These are phyloP conservation scores for Colletotrichum liaoningense DNA, from an alignment of 2,329 filamentous ascomycete genomes.

Conservation along the genomic window DNA sequence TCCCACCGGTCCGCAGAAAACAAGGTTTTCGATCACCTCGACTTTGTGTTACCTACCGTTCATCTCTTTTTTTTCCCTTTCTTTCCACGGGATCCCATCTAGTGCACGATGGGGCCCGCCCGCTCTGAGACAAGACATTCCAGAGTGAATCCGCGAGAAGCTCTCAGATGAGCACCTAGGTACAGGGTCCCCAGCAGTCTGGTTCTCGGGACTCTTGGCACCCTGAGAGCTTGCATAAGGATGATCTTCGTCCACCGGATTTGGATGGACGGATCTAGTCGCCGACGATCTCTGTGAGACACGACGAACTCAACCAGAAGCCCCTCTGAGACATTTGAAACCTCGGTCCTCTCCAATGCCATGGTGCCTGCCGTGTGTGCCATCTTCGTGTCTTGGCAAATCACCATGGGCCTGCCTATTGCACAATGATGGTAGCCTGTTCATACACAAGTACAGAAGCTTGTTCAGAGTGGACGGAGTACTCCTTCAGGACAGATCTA, in stretches of 20 bases:
- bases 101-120: too few species aligned
- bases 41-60: too few species aligned
- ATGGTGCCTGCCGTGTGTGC: background rate
- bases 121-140: background rate
- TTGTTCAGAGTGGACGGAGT: background rate
- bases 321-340: background rate
- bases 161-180: background rate
- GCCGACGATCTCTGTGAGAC: background rate
- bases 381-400: background rate
- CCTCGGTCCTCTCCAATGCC: too few species aligned
- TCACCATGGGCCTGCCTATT: background rate
- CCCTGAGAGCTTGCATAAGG: background rate
- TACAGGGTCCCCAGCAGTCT: background rate
- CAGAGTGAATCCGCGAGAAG: background rate
- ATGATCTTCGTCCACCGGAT: background rate
- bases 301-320: background rate
- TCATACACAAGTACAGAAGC: background rate
- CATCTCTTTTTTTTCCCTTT: too few species aligned
- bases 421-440: background rate
- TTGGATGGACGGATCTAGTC: background rate
- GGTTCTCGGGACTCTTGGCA: background rate
- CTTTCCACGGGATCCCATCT: too few species aligned
- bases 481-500: background rate
- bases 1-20: too few species aligned
- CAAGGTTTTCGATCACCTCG: too few species aligned